phyloP scores from a whole-genome alignment of 768 basidiomycete species.

The Mrakia blollopis region DNA sequence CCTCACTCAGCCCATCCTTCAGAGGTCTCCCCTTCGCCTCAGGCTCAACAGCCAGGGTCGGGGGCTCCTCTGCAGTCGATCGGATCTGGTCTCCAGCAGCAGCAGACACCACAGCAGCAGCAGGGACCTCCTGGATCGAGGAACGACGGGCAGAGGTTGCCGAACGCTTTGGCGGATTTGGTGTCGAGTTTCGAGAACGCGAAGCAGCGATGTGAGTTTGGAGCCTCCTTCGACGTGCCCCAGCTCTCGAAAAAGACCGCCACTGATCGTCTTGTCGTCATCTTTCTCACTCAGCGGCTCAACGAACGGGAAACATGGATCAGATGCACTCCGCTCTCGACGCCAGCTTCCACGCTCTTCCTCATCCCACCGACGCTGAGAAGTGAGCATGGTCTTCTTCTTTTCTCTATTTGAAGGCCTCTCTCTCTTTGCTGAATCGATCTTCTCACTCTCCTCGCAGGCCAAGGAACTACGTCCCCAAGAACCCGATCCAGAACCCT shows the following conservation, averaged over 20 bases:
- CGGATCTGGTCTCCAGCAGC: neutral
- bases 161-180: slow-evolving; percentile 81
- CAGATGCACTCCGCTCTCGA: slow-evolving; percentile 91
- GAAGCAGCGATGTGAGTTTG: slow-evolving; percentile 77
- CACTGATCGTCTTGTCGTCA: neutral
- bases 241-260: no score
- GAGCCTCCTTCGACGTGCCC: neutral
- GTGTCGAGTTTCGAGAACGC: slow-evolving; percentile 92
- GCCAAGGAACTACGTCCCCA: slow-evolving; percentile 93
- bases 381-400: slow-evolving; percentile 54
- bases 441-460: slow-evolving; percentile 47
- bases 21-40: slow-evolving; percentile 3
- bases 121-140: slow-evolving; percentile 34
- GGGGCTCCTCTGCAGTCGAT: slow-evolving; percentile 1
- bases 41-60: slow-evolving; percentile 4
- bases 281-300: slow-evolving; percentile 52
- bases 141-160: slow-evolving; percentile 50
- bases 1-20: slow-evolving; percentile 10
- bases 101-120: slow-evolving; percentile 32
- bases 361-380: slow-evolving; percentile 90
- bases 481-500: slow-evolving; percentile 86
- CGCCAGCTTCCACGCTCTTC: slow-evolving; percentile 78
- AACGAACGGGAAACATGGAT: slow-evolving; percentile 78
- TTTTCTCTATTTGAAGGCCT: neutral
- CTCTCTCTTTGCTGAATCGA: neutral